Conservation (phyloP, 345 rosid species). For the Bruguiera gymnorhiza region DNA sequence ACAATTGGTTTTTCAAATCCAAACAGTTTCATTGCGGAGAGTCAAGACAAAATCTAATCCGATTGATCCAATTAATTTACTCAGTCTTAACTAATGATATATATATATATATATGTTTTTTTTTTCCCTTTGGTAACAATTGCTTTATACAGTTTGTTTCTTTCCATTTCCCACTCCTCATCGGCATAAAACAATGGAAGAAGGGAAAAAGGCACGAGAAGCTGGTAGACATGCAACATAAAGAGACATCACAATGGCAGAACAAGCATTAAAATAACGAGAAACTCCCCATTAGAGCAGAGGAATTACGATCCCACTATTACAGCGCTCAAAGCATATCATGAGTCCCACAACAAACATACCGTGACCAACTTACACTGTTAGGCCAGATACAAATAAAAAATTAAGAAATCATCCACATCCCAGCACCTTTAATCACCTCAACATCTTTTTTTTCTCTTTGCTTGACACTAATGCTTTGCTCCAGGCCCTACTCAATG, state of each 20-base stretch:
- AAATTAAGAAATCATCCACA: conserved; percentile 18
- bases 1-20: no score
- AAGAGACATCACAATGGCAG: conserved; percentile 8
- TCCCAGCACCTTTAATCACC: conserved; percentile 13
- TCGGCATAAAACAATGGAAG: no score
- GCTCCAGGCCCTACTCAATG: conserved; percentile 41
- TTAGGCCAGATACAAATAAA: conserved; percentile 20
- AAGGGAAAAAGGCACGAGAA: no score
- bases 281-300: conserved; percentile 16
- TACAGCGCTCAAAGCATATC: conserved; percentile 22
- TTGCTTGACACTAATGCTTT: conserved; percentile 12
- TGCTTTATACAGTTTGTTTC: no score
- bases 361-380: conserved; percentile 30
- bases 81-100: no score
- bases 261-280: conserved; percentile 2
- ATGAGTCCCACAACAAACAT: conserved; percentile 29
- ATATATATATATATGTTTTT: no score
- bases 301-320: conserved; percentile 17
- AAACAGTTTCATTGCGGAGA: no score
- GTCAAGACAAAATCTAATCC: no score
- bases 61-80: no score
- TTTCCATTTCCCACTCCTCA: no score
- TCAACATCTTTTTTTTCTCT: not conserved
- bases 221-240: no score
- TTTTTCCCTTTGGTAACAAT: no score